Conservation (phyloP, 139 green algal genomes). For the Auxenochlorella pyrenoidosa region DNA sequence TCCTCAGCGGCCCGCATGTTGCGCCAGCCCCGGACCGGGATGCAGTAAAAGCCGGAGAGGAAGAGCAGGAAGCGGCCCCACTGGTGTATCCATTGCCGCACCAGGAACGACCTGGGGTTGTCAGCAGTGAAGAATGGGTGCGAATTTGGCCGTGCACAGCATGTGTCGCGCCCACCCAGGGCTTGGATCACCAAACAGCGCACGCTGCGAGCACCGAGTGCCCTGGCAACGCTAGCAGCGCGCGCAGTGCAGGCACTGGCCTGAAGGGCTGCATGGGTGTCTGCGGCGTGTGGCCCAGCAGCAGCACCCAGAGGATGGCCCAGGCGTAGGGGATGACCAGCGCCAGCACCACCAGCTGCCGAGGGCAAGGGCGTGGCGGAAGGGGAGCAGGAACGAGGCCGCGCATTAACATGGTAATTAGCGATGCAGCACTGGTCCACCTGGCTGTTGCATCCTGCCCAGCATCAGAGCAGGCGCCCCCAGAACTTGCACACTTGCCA, state of each 20-base stretch:
- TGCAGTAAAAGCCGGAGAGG: conserved; percentile 41
- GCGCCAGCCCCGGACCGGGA: conserved; percentile 18
- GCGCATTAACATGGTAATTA: neutral
- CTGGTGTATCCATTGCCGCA: conserved; percentile 46
- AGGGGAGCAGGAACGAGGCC: neutral
- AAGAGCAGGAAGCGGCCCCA: conserved; percentile 44
- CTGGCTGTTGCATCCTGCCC: too few species aligned
- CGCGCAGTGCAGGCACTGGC: neutral
- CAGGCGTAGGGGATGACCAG: conserved; percentile 32
- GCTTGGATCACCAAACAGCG: too few species aligned
- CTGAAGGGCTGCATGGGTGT: conserved; percentile 23
- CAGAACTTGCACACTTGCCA: neutral
- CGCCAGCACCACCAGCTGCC: conserved; percentile 8
- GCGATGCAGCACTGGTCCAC: neutral
- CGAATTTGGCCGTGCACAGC: neutral
- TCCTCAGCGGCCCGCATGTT: conserved; percentile 37
- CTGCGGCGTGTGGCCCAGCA: conserved; percentile 36
- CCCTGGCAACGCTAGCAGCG: too few species aligned
- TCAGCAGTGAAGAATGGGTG: neutral
- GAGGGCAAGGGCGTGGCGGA: neutral
- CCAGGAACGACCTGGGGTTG: conserved; percentile 14
- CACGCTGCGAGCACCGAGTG: too few species aligned
- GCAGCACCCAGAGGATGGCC: conserved; percentile 33
- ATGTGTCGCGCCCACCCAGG: too few species aligned
- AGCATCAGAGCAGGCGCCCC: neutral